A percentile compares a stretch with the other conserved stretches of the same genome.
These are phyloP conservation scores for Sicyos edulis DNA, from an alignment of 306 rosid genomes.

Conservation along the genomic window DNA sequence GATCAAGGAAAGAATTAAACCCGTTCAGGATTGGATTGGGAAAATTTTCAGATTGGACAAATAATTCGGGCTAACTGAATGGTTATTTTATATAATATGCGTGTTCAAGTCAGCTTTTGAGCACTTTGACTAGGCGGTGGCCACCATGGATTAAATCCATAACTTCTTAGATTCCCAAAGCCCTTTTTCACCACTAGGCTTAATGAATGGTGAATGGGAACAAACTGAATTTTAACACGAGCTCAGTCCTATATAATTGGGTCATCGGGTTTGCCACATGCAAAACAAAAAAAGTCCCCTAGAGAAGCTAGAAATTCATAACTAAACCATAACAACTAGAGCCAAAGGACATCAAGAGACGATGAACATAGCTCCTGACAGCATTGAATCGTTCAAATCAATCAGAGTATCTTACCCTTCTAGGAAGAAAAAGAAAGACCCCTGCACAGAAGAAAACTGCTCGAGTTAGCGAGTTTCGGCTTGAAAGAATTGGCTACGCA, in stretches of 20 bases:
- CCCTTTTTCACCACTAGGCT: too few relatives aligned
- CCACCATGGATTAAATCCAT: too few relatives aligned
- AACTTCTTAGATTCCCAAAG: too few relatives aligned
- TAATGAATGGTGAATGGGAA: neutral
- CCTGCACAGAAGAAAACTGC: neutral
- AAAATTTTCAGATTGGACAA: neutral
- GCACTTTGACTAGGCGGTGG: too few relatives aligned
- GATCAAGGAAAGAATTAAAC: neutral
- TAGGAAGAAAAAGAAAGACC: conserved; percentile 6
- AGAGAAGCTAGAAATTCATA: neutral
- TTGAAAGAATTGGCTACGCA: neutral
- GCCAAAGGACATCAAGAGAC: neutral
- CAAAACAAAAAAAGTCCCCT: neutral
- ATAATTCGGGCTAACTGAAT: neutral
- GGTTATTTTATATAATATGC: neutral
- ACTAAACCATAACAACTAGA: neutral
- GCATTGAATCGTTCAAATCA: neutral
- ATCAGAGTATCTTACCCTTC: conserved; percentile 8
- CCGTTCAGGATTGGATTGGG: neutral
- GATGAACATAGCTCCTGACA: neutral
- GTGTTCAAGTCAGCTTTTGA: too few relatives aligned
- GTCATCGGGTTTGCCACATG: neutral
- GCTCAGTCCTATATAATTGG: neutral
- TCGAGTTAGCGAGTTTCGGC: neutral
- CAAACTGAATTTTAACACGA: neutral